phyloP scores from a whole-genome alignment of 805 yeast species.

The Yarrowia sp. region DNA sequence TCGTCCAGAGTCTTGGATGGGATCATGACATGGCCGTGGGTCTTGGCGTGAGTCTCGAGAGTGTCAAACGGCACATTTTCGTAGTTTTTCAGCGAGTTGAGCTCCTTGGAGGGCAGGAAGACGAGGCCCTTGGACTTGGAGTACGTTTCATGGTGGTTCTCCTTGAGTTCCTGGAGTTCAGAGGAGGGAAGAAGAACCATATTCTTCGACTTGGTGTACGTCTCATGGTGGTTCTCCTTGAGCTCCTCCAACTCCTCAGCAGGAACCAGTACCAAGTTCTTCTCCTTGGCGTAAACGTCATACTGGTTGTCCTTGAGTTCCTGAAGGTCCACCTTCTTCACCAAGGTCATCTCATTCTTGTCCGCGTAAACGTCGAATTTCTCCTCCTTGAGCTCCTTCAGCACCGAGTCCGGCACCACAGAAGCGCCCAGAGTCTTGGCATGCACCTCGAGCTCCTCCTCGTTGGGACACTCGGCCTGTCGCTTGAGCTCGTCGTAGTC shows the following conservation, averaged over 20 bases:
- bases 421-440: constrained; percentile 31
- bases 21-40: constrained; percentile 48
- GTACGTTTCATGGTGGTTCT: constrained; percentile 23
- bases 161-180: constrained; percentile 43
- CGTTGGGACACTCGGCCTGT: constrained; percentile 42
- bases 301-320: neutral
- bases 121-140: constrained; percentile 7
- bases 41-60: constrained; percentile 48
- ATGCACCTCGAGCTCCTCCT: constrained; percentile 41
- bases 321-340: neutral
- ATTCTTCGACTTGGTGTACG: constrained; percentile 39
- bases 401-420: constrained; percentile 41
- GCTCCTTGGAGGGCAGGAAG: constrained; percentile 41
- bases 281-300: neutral
- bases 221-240: constrained; percentile 35
- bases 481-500: constrained; percentile 43
- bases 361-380: neutral
- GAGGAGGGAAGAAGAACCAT: constrained; percentile 41
- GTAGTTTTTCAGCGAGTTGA: constrained; percentile 14
- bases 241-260: constrained; percentile 43
- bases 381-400: constrained; percentile 21
- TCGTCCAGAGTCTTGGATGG: constrained; percentile 13
- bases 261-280: constrained; percentile 34
- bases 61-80: constrained; percentile 18
- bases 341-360: neutral